A percentile compares a stretch with the other conserved stretches of the same genome.
Evolutionary conservation across 257 asterid species (phyloP).

Genomic region (Nicotiana knightiana): DNA sequence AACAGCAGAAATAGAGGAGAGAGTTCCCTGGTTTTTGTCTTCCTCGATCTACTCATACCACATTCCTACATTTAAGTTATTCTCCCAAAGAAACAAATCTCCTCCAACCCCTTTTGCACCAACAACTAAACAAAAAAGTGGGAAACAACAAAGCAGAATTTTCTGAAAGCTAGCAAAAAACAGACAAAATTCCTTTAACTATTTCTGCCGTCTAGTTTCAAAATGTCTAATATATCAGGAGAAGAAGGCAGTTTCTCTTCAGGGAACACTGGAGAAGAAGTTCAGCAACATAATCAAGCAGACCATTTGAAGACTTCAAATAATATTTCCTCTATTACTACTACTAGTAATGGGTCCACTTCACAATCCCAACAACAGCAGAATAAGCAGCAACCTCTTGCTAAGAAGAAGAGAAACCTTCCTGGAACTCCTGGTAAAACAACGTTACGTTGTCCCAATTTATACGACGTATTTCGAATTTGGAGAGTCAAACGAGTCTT

Average conservation of each 20-base stretch:
- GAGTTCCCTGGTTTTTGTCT: conserved; percentile 38
- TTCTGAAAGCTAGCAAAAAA: not conserved
- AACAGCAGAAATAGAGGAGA: conserved; percentile 25
- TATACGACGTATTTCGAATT: too few relatives aligned
- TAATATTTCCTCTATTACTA: conserved; percentile 6
- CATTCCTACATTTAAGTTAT: conserved; percentile 16
- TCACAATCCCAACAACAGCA: conserved; percentile 26
- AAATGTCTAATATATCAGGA: conserved; percentile 29
- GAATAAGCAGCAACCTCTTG: conserved; percentile 13
- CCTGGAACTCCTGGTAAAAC: conserved; percentile 40
- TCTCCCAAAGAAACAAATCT: conserved; percentile 8
- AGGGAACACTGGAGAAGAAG: conserved; percentile 33
- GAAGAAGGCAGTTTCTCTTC: conserved; percentile 49
- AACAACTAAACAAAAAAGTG: not conserved
- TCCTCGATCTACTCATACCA: conserved; percentile 13
- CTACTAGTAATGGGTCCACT: conserved; percentile 26
- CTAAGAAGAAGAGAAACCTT: conserved; percentile 40
- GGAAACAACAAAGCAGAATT: conserved; percentile 1
- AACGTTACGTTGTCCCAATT: not conserved
- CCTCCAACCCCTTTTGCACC: conserved; percentile 3
- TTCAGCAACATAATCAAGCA: conserved; percentile 15
- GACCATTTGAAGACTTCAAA: not conserved
- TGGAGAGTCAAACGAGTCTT: too few relatives aligned
- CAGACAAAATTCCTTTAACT: not conserved
- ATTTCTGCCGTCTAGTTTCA: not conserved